A percentile compares a stretch with the other conserved stretches of the same genome.
Conservation (phyloP, 768 basidiomycete genomes). For the Floccularia luteovirens region DNA sequence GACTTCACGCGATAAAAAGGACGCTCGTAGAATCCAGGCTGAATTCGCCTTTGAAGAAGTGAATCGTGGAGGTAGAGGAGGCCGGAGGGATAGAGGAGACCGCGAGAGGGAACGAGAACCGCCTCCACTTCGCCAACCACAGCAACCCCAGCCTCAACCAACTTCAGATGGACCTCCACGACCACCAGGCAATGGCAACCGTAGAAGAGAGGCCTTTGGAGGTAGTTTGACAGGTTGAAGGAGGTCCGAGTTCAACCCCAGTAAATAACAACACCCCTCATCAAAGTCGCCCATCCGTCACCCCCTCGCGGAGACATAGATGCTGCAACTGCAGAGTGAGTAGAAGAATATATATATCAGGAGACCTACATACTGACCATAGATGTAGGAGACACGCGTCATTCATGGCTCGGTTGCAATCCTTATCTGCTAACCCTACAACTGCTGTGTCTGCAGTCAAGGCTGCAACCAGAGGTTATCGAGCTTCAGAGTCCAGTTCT, state of each 20-base stretch:
- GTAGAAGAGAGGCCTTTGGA: constrained; percentile 59
- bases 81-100: constrained; percentile 36
- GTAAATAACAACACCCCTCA: constrained; percentile 14
- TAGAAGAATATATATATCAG: neutral
- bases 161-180: neutral
- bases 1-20: constrained; percentile 61
- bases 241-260: constrained; percentile 9
- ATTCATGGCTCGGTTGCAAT: constrained; percentile 57
- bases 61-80: constrained; percentile 26
- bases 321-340: constrained; percentile 48
- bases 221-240: constrained; percentile 43
- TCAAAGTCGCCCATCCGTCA: constrained; percentile 27
- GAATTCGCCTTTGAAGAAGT: constrained; percentile 57
- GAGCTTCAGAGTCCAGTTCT: constrained; percentile 67
- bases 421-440: constrained; percentile 47
- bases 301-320: constrained; percentile 41
- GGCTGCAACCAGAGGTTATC: constrained; percentile 75
- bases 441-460: constrained; percentile 57
- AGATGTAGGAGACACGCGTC: constrained; percentile 53
- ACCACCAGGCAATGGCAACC: constrained; percentile 14
- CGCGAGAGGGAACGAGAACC: constrained; percentile 42
- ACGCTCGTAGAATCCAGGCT: constrained; percentile 62
- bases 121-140: constrained; percentile 16
- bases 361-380: constrained; percentile 1
- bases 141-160: constrained; percentile 6